Evolutionary conservation across 768 basidiomycete genomes (phyloP), one percentile per base, ranked within the genome.

Genomic region (Lenzites betulinus): DNA sequence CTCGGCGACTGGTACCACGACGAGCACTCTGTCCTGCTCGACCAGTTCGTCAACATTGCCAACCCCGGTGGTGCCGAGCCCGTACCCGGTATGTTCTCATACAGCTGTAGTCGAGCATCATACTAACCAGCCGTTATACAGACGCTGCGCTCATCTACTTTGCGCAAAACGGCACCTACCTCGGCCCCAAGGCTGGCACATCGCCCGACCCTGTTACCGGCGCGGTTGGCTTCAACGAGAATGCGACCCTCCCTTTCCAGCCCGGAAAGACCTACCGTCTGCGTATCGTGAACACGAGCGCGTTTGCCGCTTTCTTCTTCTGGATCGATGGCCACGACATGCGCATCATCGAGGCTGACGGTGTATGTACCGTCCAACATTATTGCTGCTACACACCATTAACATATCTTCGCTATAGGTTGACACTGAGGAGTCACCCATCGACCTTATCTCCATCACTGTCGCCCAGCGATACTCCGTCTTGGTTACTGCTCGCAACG

Each of bases 391-490:
- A 13, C 7, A 18, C 11, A 22, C 5, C 12, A n/a, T 39, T 46
- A 15, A 23, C 28, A 6, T 51, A 33, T 43, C 9, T 39, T 13
- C 51, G 51, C 59, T 60, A 8, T 60, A 91, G 86, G 90, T 84
- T 0, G 96, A 98, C 75, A 80, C 87, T 2, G 81, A 90, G 69
- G 86, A 88, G 62, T 89, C 77, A 41, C 81, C 87, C 0, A 87
- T 87, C 63, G 89, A 92, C 70, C 72, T 89, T 38, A 67, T 98
- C 51, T 81, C 84, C 43, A 58, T 98, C 58, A 81, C 92, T 15
- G 93, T 90, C 30, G 95, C 95, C 0, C 96, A 98, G 73, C 86
- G 96, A 20, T 97, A 96, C 74, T 95, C 95, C 0, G 79, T 99
- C 41, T 85, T 98, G 33, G 92, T 99, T 53, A 89, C 88, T 12